Percentiles rank a stretch among this genome's conserved stretches.
These are phyloP conservation scores for Tinospora cordifolia DNA, from an alignment of 164 flowering plant genomes.

Conservation along the genomic window DNA sequence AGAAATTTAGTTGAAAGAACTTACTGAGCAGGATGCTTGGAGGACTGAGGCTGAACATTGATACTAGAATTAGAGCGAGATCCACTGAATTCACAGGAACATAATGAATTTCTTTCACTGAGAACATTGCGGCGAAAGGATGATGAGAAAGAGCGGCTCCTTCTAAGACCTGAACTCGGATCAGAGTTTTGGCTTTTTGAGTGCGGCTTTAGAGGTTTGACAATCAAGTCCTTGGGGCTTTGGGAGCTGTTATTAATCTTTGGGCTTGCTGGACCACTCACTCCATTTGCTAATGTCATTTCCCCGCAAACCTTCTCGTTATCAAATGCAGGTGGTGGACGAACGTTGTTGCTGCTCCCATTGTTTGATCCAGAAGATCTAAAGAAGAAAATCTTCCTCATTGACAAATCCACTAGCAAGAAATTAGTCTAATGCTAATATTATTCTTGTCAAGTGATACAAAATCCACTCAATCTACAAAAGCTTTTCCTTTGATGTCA, in stretches of 20 bases:
- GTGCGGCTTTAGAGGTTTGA: conserved; percentile 29
- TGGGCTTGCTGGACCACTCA: conserved; percentile 7
- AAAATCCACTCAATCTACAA: too few species aligned
- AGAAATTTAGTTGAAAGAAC: conserved; percentile 6
- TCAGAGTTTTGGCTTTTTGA: conserved; percentile 25
- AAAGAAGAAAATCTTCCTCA: conserved; percentile 84
- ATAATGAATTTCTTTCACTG: conserved; percentile 21
- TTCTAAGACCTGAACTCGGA: conserved; percentile 41
- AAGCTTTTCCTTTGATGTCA: too few species aligned
- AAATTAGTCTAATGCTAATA: too few species aligned
- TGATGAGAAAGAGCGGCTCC: conserved; percentile 75
- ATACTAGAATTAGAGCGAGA: conserved; percentile 36
- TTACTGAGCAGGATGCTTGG: conserved; percentile 44
- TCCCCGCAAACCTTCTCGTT: conserved; percentile 46
- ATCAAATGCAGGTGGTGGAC: conserved; percentile 28
- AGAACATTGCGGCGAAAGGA: conserved; percentile 27
- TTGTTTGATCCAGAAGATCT: conserved; percentile 46
- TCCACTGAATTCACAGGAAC: conserved; percentile 24
- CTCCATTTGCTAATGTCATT: conserved; percentile 22
- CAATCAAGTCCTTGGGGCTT: conserved; percentile 22
- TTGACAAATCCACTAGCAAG: conserved; percentile 10
- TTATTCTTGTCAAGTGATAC: too few species aligned
- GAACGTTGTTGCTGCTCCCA: conserved; percentile 25
- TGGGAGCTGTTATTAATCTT: conserved; percentile 9
- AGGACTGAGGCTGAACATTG: conserved; percentile 20